Percentiles rank a stretch among this genome's conserved stretches.
Conservation (phyloP, 371 early-diverging fungal genomes). For the Haplosporangium sp. region DNA sequence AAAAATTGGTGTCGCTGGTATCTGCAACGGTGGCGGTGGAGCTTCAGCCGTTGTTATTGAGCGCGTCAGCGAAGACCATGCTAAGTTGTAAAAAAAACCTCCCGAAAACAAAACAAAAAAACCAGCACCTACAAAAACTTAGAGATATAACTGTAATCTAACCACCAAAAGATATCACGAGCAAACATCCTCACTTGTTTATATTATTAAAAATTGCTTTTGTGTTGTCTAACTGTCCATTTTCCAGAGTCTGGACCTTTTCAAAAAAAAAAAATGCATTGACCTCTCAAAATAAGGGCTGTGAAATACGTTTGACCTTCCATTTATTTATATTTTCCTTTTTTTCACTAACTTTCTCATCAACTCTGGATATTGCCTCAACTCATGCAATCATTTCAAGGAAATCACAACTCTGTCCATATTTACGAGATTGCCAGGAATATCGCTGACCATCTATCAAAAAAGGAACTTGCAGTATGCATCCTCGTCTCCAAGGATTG, state of each 20-base stretch:
- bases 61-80: slow-evolving; percentile 57
- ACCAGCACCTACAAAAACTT: too few relatives aligned
- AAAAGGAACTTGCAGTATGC: neutral
- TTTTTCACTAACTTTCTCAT: neutral
- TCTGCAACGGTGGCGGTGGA: slow-evolving; percentile 98
- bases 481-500: neutral
- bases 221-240: neutral
- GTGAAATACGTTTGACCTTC: too few relatives aligned
- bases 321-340: neutral
- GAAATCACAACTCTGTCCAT: neutral
- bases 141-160: too few relatives aligned
- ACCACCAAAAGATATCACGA: neutral
- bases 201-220: slow-evolving; percentile 4
- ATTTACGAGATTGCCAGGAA: neutral
- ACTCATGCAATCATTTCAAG: too few relatives aligned
- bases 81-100: slow-evolving; percentile 28
- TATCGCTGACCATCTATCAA: neutral
- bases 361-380: too few relatives aligned
- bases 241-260: too few relatives aligned
- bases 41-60: slow-evolving; percentile 93
- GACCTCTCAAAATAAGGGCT: too few relatives aligned
- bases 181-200: neutral
- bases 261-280: too few relatives aligned
- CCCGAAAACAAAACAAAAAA: neutral
- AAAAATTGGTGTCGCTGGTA: slow-evolving; percentile 90